Evolutionary conservation across 1,284 basidiomycete species (phyloP).

Genomic region (Vanrija sp.): DNA sequence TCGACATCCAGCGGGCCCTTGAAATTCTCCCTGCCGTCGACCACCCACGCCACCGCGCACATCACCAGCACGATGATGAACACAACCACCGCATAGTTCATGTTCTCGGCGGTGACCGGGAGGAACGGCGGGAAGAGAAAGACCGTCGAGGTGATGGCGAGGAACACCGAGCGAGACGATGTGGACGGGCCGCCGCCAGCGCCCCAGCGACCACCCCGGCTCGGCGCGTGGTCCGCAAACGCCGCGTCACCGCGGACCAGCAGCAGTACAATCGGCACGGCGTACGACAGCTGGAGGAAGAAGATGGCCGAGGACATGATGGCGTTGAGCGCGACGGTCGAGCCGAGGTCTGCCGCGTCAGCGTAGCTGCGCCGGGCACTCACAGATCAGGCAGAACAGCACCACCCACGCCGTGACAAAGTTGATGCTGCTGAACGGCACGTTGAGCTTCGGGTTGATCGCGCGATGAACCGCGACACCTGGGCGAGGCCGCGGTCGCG

Average conservation of each 20-base stretch:
- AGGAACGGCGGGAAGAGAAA: constrained; percentile 52
- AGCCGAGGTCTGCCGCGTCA: constrained; percentile 49
- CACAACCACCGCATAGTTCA: constrained; percentile 50
- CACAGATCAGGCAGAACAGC: constrained; percentile 49
- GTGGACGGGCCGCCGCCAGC: constrained; percentile 32
- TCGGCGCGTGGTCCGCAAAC: constrained; percentile 39
- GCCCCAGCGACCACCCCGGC: constrained; percentile 28
- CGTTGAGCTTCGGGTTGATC: constrained; percentile 13
- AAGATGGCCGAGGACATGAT: constrained; percentile 20
- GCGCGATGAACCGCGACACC: background rate
- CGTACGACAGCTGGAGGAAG: constrained; percentile 22
- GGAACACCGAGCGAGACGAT: constrained; percentile 44
- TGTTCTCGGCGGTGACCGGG: constrained; percentile 41
- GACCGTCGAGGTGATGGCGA: constrained; percentile 48
- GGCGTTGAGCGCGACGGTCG: constrained; percentile 27
- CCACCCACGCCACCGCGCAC: constrained; percentile 38
- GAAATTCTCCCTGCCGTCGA: constrained; percentile 42
- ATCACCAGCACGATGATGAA: constrained; percentile 34
- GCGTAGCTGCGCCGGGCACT: constrained; percentile 11
- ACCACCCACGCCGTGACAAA: constrained; percentile 46
- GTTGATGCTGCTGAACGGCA: constrained; percentile 20
- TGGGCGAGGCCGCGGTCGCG: background rate
- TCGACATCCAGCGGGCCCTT: constrained; percentile 43
- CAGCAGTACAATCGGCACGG: constrained; percentile 46
- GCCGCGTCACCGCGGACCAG: constrained; percentile 47